Conservation (phyloP, 129 eudicot species). For the Rutidosis leptorrhynchoides region DNA sequence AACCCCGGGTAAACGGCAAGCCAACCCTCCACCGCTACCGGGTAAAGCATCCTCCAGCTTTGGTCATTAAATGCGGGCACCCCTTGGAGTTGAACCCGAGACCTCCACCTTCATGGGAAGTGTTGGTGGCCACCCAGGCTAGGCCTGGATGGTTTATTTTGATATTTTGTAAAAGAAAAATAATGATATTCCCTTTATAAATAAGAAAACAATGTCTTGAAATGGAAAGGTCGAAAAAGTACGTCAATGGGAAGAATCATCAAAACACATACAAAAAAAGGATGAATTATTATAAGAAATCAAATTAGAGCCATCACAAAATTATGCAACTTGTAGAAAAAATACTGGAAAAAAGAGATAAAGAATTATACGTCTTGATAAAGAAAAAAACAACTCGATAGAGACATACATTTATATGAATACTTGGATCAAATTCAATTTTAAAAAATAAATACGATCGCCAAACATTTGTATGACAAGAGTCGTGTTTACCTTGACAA, state of each 20-base stretch:
- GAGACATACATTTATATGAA: constrained; percentile 22
- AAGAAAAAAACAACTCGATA: constrained; percentile 17
- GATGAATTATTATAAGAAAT: constrained; percentile 22
- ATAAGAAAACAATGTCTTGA: neutral
- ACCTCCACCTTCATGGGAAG: too few species aligned
- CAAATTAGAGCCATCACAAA: neutral
- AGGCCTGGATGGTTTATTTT: too few species aligned
- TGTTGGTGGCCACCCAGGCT: too few species aligned
- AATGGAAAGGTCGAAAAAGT: constrained; percentile 8
- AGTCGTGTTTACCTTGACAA: constrained; percentile 11
- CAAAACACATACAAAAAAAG: constrained; percentile 11
- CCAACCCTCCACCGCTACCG: too few species aligned
- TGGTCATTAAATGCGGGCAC: too few species aligned
- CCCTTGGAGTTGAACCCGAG: too few species aligned
- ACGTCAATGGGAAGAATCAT: constrained; percentile 18
- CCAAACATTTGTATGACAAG: constrained; percentile 13
- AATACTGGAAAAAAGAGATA: constrained; percentile 24
- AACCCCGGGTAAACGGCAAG: too few species aligned
- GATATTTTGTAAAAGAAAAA: too few species aligned
- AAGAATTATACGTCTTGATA: constrained; percentile 22
- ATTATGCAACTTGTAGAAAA: constrained; percentile 27
- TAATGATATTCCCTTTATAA: too few species aligned
- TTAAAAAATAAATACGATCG: neutral
- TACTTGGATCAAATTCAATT: constrained; percentile 24
- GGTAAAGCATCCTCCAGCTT: too few species aligned